Conservation (phyloP, 208 protist species). For the Giardia muris region DNA sequence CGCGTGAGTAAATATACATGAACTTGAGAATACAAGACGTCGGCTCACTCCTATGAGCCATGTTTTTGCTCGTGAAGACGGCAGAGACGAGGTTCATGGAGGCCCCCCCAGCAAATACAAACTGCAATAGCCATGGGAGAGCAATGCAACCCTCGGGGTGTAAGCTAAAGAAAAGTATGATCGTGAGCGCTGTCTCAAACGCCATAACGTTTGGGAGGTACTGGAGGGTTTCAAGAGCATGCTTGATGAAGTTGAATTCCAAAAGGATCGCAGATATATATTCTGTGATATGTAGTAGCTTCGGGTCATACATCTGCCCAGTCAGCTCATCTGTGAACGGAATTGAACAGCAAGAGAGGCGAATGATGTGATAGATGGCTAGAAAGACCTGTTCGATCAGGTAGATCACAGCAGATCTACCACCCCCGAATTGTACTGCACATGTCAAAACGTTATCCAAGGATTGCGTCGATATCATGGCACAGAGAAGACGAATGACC, state of each 20-base stretch:
- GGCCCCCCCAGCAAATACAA: background rate
- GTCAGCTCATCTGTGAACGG: background rate
- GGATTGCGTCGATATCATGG: background rate
- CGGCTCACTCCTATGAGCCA: background rate
- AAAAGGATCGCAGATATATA: background rate
- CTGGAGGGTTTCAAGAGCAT: background rate
- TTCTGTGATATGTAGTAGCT: background rate
- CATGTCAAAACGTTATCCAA: background rate
- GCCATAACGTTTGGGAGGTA: background rate
- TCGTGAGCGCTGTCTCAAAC: background rate
- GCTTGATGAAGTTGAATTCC: constrained; percentile 10
- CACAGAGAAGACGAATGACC: background rate
- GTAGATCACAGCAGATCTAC: background rate
- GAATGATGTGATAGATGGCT: background rate
- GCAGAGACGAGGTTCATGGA: background rate
- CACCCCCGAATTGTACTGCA: background rate
- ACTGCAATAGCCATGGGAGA: background rate
- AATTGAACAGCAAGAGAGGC: background rate
- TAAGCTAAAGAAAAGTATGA: background rate
- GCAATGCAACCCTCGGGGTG: background rate
- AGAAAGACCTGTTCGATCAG: background rate
- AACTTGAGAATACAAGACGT: background rate
- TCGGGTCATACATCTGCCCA: background rate
- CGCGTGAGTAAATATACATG: background rate
- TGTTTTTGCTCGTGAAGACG: background rate